Conservation (phyloP, 371 early-diverging fungal genomes). For the Rhizopus stolonifer region DNA sequence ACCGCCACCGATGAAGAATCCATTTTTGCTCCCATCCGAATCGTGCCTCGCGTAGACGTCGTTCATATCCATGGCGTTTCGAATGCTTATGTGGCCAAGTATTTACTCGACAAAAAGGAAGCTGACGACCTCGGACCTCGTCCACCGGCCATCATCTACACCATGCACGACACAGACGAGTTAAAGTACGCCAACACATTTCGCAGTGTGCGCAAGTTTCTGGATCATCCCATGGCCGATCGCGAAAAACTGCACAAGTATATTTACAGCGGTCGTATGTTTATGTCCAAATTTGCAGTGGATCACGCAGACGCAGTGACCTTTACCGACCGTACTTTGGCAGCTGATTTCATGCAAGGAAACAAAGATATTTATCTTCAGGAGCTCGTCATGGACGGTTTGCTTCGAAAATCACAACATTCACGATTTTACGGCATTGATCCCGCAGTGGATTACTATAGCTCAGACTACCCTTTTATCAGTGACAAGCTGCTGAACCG, state of each 20-base stretch:
- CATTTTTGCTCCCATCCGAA: conserved; percentile 44
- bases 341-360: conserved; percentile 62
- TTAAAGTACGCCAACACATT: conserved; percentile 56
- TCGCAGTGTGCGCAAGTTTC: conserved; percentile 53
- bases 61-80: conserved; percentile 68
- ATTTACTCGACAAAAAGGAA: conserved; percentile 32
- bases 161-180: conserved; percentile 66
- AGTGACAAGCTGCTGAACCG: conserved; percentile 39
- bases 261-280: conserved; percentile 55
- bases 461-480: conserved; percentile 53
- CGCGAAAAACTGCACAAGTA: conserved; percentile 34
- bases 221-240: conserved; percentile 19
- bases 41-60: conserved; percentile 46
- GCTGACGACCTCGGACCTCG: conserved; percentile 30
- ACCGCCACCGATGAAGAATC: conserved; percentile 54
- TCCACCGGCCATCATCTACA: conserved; percentile 62
- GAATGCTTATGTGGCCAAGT: conserved; percentile 56
- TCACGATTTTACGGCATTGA: conserved; percentile 59
- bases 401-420: conserved; percentile 52
- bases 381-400: conserved; percentile 59
- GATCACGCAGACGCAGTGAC: conserved; percentile 60
- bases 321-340: conserved; percentile 54
- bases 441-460: conserved; percentile 59
- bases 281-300: conserved; percentile 59
- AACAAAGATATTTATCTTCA: conserved; percentile 57